Base-by-base conservation (phyloP, 2,329 filamentous ascomycete species). In the Orbilia oligospora region DNA sequence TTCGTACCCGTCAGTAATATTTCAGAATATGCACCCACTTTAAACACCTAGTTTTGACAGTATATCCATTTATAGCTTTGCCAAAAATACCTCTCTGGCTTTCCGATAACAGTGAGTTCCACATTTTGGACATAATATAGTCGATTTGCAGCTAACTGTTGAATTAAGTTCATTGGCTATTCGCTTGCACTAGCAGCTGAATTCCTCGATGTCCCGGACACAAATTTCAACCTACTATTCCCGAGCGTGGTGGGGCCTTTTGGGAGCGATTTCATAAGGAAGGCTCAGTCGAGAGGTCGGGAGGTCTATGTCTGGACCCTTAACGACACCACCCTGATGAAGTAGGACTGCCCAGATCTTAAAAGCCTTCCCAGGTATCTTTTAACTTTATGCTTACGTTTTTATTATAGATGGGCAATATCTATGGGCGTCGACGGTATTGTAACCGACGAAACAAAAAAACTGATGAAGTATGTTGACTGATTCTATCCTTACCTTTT, bases 261-360 rank as follows among this genome's bases (percentile, higher is more conserved):
- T 41, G 94, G 94, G 6, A 83, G 84, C 9, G 85, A 86, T 10
- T 96, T 97, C 85, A 84, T 94, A 16, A 86, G 86, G 12, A 88
- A 91, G 69, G 88, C 89, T 27, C 87, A 87, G 77, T 83, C 85
- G 58, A 85, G 86, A 0, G 85, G 87, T 16, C 88, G 91, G 22
- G 87, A 88, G 3, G 86, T 97, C 3, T 91, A 91, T 81, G 88
- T 90, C 0, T 98, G 95, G 95, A 97, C 94, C 0, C 92, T 97
- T 64, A 97, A 98, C 83, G 88, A 91, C 14, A 88, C 89, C 80
- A 86, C 87, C 63, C 89, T 90, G 84, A 97, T 98, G 94, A 88
- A 90, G 81, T 97, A 93, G 90, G 80, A n/a, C 14, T 22, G 2
- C 30, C 1, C 30, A 38, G 10, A 30, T 12, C 49, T 10, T 24